Evolutionary conservation across 108 stramenopile genomes (phyloP).

Genomic region (Cyclotella distinguenda): DNA sequence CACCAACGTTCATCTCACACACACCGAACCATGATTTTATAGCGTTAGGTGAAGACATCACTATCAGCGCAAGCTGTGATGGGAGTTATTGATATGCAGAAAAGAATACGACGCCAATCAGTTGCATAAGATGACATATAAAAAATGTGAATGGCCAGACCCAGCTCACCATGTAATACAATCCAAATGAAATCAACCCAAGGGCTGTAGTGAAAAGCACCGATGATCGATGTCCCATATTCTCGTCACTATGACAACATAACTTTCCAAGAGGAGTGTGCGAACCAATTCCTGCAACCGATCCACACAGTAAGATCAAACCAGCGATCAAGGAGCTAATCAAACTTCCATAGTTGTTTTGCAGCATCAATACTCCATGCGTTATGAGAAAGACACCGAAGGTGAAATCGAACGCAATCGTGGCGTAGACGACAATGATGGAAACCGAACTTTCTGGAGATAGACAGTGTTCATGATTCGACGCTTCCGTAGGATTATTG

Average conservation of each 20-base stretch:
- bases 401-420: not conserved
- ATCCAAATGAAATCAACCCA: not conserved
- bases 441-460: not conserved
- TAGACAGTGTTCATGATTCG: not conserved
- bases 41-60: no score
- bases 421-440: not conserved
- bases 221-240: not conserved
- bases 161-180: conserved; percentile 9
- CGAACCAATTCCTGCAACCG: not conserved
- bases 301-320: not conserved
- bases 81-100: no score
- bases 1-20: no score
- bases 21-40: no score
- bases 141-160: not conserved
- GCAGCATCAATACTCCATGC: not conserved
- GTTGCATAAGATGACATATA: no score
- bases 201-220: not conserved
- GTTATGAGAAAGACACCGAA: conserved; percentile 3
- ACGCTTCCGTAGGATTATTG: not conserved
- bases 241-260: not conserved
- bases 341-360: not conserved
- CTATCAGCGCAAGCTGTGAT: no score
- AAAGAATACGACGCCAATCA: no score
- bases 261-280: not conserved
- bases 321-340: not conserved